phyloP scores from a whole-genome alignment of 2,329 filamentous ascomycete genomes.

The Geosmithia putterillii region DNA sequence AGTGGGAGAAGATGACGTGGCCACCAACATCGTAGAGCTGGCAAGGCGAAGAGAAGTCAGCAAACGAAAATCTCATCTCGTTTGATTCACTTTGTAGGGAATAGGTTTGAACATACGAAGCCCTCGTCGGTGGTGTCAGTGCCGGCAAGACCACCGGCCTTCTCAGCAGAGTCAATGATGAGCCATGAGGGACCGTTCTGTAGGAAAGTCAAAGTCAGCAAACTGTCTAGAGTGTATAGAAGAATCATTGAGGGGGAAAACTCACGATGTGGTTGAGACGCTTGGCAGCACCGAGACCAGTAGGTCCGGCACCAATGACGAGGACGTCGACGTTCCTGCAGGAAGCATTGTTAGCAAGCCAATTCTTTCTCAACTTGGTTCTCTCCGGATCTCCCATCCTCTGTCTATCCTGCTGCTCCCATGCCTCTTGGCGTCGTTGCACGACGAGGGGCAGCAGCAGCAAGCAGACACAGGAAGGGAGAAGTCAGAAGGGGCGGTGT shows the following conservation, averaged over 20 bases:
- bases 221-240: constrained; percentile 6
- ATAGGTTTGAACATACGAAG: constrained; percentile 60
- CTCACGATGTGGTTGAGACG: constrained; percentile 90
- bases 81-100: too few species aligned
- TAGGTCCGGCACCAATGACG: constrained; percentile 94
- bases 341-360: background rate
- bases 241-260: constrained; percentile 16
- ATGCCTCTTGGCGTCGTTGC: constrained; percentile 2
- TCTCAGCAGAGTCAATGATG: constrained; percentile 86
- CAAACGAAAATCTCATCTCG: too few species aligned
- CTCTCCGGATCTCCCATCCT: too few species aligned
- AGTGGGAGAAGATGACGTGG: constrained; percentile 98
- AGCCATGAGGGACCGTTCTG: constrained; percentile 91
- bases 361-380: background rate
- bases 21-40: constrained; percentile 97
- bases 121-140: constrained; percentile 93
- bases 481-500: background rate
- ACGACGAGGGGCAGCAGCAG: background rate
- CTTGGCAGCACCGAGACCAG: constrained; percentile 95
- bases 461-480: background rate
- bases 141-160: constrained; percentile 86
- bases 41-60: constrained; percentile 2
- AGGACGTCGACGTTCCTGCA: constrained; percentile 85
- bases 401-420: too few species aligned
- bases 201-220: constrained; percentile 8